Base-by-base conservation (phyloP, 805 yeast species). In the Candida morakotiae region DNA sequence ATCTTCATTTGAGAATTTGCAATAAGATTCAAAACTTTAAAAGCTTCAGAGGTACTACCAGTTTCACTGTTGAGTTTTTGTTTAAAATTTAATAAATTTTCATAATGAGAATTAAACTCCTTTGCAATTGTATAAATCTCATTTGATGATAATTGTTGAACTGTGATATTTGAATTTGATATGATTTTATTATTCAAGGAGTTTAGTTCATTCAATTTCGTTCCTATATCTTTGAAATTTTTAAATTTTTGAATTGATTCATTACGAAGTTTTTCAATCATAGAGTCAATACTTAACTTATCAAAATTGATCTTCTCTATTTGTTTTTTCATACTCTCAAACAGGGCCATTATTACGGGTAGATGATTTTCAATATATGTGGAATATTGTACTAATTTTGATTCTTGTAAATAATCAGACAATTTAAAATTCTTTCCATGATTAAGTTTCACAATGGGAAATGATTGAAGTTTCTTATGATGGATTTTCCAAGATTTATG, bases 191-290 rank as follows among this genome's bases (percentile, higher is more conserved):
- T n/a, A n/a, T n/a, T n/a, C 38, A 19, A 50, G 36, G 19, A 46
- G 51, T 31, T 44, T 35, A 19, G 21, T 19, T 5, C 21, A 5
- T 19, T 19, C 21, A 19, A 19, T 19, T 19, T 19, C 8, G 21
- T 19, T 19, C n/a, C n/a, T n/a, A n/a, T n/a, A n/a, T n/a, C n/a
- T n/a, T n/a, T n/a, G n/a, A n/a, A 7, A 29, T 44, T 50, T 42
- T 47, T 58, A 50, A 55, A 61, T 45, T 36, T 40, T 10, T 34
- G 28, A 9, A 53, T 51, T 1, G 74, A 66, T 20, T 68, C 69
- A 9, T 61, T 51, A 24, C 74, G 58, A 28, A 69, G 58, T 2
- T 39, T 11, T 39, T 73, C 77, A 23, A 76, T 67, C 9, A 60
- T 61, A 23, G 51, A 49, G 15, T 70, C 71, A 5, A 79, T 57